Evolutionary conservation across 2,329 filamentous ascomycete genomes (phyloP).

Genomic region (Talaromyces islandicus): DNA sequence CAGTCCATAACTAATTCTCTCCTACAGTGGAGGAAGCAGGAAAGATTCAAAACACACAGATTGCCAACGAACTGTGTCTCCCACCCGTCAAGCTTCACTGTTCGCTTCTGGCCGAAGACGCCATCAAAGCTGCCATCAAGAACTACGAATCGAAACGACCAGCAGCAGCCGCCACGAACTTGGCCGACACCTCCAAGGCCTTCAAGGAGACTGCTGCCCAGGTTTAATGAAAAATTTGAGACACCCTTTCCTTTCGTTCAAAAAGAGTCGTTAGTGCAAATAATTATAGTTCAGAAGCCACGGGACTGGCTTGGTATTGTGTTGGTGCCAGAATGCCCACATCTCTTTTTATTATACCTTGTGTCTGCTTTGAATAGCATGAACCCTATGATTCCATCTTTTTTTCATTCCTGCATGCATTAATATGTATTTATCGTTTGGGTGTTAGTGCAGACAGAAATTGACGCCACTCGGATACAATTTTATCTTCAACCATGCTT

Average conservation of each 20-base stretch:
- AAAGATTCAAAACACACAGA: conserved; percentile 93
- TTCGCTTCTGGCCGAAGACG: conserved; percentile 87
- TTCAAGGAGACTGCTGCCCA: conserved; percentile 10
- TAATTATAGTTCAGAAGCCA: neutral
- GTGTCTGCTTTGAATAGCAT: neutral
- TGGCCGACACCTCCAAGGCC: conserved; percentile 57
- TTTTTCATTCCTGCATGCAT: neutral
- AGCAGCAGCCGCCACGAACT: conserved; percentile 64
- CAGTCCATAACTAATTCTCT: conserved; percentile 13
- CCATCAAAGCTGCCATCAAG: conserved; percentile 84
- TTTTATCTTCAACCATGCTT: neutral
- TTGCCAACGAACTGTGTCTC: conserved; percentile 89
- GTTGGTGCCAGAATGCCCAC: conserved; percentile 1
- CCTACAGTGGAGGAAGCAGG: conserved; percentile 73
- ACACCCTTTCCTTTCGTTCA: neutral
- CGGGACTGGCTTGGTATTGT: neutral
- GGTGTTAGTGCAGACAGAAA: neutral
- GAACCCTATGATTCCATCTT: neutral
- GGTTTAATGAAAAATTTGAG: neutral
- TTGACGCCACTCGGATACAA: neutral
- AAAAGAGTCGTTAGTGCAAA: neutral
- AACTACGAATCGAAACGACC: conserved; percentile 93
- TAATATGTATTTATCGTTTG: neutral
- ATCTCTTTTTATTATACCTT: neutral
- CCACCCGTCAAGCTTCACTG: conserved; percentile 86